Conservation (phyloP, 179 eudicot genomes). For the Gypsophila paniculata region DNA sequence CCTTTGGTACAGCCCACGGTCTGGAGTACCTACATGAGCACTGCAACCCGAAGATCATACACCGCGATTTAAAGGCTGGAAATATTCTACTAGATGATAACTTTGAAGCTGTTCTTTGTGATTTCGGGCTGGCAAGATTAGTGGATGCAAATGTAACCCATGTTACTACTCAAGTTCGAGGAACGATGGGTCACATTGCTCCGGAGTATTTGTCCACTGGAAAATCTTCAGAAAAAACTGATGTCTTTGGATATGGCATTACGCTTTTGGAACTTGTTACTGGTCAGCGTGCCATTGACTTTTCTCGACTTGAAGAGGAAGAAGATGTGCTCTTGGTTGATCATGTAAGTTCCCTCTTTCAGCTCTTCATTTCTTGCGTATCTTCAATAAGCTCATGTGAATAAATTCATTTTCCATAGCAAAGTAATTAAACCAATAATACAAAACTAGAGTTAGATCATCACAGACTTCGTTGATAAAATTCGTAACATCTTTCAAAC, state of each 20-base stretch:
- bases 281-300: slow-evolving; percentile 92
- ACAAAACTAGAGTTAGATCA: no score
- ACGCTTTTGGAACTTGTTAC: slow-evolving; percentile 91
- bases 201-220: slow-evolving; percentile 94
- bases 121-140: slow-evolving; percentile 79
- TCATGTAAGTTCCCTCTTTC: slow-evolving; percentile 53
- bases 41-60: slow-evolving; percentile 91
- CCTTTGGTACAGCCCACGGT: slow-evolving; percentile 87
- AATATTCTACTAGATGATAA: slow-evolving; percentile 82
- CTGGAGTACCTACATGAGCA: slow-evolving; percentile 89
- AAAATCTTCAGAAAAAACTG: slow-evolving; percentile 90
- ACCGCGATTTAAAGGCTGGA: slow-evolving; percentile 93
- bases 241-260: slow-evolving; percentile 92
- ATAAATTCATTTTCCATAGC: neutral
- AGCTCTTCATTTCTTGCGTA: neutral
- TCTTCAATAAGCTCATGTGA: neutral
- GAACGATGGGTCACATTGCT: slow-evolving; percentile 98
- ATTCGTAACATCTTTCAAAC: no score
- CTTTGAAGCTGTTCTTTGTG: slow-evolving; percentile 85
- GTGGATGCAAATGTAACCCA: slow-evolving; percentile 76
- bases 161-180: slow-evolving; percentile 88
- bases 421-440: no score
- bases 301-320: slow-evolving; percentile 95
- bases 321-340: slow-evolving; percentile 86
- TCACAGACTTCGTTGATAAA: no score